Percentiles rank a stretch among this genome's conserved stretches.
Evolutionary conservation across 169 alveolate species (phyloP).

Genomic region (Sarcocystis neurona): DNA sequence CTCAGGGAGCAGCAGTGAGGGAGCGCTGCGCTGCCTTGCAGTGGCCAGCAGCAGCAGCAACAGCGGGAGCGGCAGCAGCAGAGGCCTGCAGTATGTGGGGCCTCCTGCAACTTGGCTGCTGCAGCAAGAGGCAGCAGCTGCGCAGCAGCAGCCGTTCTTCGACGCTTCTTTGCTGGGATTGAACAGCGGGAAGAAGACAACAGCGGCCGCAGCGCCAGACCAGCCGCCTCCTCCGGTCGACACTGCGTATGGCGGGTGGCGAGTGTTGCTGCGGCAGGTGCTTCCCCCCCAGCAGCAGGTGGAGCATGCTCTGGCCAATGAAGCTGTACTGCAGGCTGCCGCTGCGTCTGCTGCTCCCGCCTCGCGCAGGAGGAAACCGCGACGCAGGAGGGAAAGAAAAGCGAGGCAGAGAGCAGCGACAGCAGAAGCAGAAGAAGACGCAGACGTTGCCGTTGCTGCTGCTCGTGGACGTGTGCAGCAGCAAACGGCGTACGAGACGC

Average conservation of each 20-base stretch:
- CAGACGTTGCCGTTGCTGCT: not conserved
- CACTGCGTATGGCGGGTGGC: slow-evolving; percentile 10
- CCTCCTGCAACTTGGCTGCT: not conserved
- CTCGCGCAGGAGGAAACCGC: too few relatives aligned
- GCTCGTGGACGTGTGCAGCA: not conserved
- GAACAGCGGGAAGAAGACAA: not conserved
- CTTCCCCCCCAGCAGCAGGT: not conserved
- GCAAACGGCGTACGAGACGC: not conserved
- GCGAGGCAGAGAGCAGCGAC: too few relatives aligned
- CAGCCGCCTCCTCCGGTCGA: not conserved
- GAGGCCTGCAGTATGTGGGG: not conserved
- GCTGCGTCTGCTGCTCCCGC: not conserved
- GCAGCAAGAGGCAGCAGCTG: too few relatives aligned
- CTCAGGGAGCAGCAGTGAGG: not conserved
- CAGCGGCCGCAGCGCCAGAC: not conserved
- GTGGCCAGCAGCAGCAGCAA: not conserved
- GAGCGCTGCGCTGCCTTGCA: too few relatives aligned
- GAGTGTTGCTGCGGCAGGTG: slow-evolving; percentile 6
- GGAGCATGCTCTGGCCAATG: slow-evolving; percentile 13
- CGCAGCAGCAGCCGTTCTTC: too few relatives aligned
- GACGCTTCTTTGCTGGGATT: too few relatives aligned
- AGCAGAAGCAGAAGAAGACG: not conserved
- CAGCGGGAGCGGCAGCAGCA: not conserved
- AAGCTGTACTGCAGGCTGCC: not conserved
- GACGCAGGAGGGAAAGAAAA: too few relatives aligned